phyloP scores from a whole-genome alignment of 768 basidiomycete genomes.

The Cytidiella melzeri region DNA sequence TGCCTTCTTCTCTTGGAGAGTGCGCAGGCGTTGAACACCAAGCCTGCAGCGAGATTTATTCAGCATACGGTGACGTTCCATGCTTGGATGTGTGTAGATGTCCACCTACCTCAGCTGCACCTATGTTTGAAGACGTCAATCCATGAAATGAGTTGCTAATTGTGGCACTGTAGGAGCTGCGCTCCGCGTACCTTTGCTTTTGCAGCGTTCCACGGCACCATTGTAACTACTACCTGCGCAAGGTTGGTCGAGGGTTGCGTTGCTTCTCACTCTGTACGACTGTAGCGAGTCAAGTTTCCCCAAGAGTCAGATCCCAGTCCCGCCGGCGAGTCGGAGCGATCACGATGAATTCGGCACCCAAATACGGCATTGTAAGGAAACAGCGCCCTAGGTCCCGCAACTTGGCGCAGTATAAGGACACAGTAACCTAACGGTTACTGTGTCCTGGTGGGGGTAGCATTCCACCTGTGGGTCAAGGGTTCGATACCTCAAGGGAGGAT shows the following conservation, averaged over 20 bases:
- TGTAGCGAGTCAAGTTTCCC: neutral
- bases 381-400: neutral
- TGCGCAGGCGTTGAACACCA: constrained; percentile 80
- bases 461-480: too few relatives aligned
- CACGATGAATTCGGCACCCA: neutral
- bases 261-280: neutral
- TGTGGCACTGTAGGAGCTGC: too few relatives aligned
- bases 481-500: too few relatives aligned
- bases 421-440: too few relatives aligned
- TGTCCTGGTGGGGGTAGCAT: too few relatives aligned
- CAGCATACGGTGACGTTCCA: neutral
- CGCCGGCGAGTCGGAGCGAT: neutral
- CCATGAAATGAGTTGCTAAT: too few relatives aligned
- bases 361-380: neutral
- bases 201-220: constrained; percentile 55
- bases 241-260: neutral
- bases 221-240: constrained; percentile 16
- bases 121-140: constrained; percentile 19
- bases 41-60: constrained; percentile 40
- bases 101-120: constrained; percentile 41
- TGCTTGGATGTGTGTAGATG: neutral
- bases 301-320: neutral
- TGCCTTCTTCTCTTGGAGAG: constrained; percentile 87
- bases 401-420: neutral
- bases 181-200: constrained; percentile 56